These are phyloP conservation scores for Fusarium sublunatum DNA, from an alignment of 2,329 filamentous ascomycete genomes.

Conservation along the genomic window DNA sequence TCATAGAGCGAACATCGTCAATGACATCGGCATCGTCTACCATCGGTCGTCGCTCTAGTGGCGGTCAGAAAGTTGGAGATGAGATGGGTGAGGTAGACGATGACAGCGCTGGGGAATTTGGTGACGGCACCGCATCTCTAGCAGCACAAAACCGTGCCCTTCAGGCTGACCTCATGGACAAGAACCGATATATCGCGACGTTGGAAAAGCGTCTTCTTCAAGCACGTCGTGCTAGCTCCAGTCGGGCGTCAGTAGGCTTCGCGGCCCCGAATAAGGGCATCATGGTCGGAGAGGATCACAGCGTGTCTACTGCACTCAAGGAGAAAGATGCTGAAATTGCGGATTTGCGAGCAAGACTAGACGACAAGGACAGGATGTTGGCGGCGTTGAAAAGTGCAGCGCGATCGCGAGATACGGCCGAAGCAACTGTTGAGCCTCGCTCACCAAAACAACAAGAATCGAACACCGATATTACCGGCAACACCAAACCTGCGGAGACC, in stretches of 20 bases:
- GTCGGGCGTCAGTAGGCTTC: constrained; percentile 82
- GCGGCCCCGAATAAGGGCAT: constrained; percentile 69
- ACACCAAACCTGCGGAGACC: constrained; percentile 25
- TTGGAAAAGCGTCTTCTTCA: constrained; percentile 92
- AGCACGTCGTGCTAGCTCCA: constrained; percentile 89
- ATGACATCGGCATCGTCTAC: constrained; percentile 72
- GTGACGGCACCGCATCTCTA: constrained; percentile 85
- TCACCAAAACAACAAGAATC: constrained; percentile 41
- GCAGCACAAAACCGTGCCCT: constrained; percentile 89
- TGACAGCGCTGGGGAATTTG: constrained; percentile 82
- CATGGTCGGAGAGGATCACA: constrained; percentile 82
- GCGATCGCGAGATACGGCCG: constrained; percentile 85
- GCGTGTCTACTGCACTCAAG: constrained; percentile 75
- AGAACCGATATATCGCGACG: constrained; percentile 95
- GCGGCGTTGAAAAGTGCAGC: constrained; percentile 85
- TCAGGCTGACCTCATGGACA: constrained; percentile 94
- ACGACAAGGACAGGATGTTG: constrained; percentile 96
- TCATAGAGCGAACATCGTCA: constrained; percentile 73
- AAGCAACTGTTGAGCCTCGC: constrained; percentile 58
- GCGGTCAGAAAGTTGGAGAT: constrained; percentile 58
- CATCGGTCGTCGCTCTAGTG: constrained; percentile 65
- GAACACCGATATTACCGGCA: constrained; percentile 23
- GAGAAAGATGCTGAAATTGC: constrained; percentile 95
- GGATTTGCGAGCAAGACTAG: constrained; percentile 86
- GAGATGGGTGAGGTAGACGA: constrained; percentile 67